Evolutionary conservation across 129 eudicot genomes (phyloP), one percentile per base, ranked within the genome.

Genomic region (Lonicera japonica): DNA sequence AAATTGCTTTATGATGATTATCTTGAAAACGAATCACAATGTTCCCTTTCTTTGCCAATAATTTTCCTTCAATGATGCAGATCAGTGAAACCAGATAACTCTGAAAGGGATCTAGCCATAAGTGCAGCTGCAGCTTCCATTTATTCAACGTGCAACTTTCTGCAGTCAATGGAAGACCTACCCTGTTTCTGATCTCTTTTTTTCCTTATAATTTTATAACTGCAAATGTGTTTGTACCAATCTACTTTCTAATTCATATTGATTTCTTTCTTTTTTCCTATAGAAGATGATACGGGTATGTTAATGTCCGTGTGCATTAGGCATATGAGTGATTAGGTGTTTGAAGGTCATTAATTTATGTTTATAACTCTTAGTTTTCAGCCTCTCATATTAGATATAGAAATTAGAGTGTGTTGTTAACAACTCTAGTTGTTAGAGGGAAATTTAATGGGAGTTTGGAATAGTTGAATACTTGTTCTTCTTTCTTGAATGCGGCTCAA

Each of bases 81-180:
- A 62, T 59, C 56, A 60, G 70, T 23, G 62, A 70, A 75, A 61
- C 73, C 61, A 19, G 84, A 81, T 43, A 77, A 69, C 46, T 21
- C 70, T 29, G 92, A 86, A 41, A 74, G 74, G 61, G 79, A 71
- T 46, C 67, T 86, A 65, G 82, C 92, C 17, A 73, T 90, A 9
- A 66, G 76, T 59, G 95, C 95, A 11, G 97, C 97, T 64, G 97
- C 97, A 11, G 92, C 97, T 76, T 87, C 95, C 38, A 81, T 90
- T 16, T 90, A 86, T 60, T 83, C 97, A 38, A 90, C 97, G 16
- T 86, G 92, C 80, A 83, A 81, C 74, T 83, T 78, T 50, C 40
- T 77, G 68, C 81, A 75, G 52, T 68, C 94, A 0, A 61, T 21
- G 78, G 89, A 81, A 69, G 83, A 86, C 57, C 63, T 67, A 34